Conservation (phyloP, 164 flowering plant species). For the Vitis rupestris region DNA sequence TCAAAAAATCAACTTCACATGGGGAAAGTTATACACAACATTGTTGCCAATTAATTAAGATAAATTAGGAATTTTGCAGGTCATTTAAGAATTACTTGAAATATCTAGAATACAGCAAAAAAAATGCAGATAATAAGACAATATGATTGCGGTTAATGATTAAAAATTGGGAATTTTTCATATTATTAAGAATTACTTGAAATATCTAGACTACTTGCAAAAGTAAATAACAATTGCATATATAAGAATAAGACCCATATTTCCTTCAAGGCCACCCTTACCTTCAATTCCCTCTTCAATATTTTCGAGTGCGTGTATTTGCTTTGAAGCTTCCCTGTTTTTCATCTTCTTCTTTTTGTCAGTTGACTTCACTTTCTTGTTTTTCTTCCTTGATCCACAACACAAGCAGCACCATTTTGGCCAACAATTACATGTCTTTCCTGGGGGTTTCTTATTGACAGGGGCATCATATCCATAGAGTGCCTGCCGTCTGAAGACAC, state of each 20-base stretch:
- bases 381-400: slow-evolving; percentile 51
- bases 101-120: too few relatives aligned
- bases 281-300: slow-evolving; percentile 71
- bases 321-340: slow-evolving; percentile 49
- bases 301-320: slow-evolving; percentile 64
- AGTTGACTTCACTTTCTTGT: slow-evolving; percentile 32
- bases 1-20: too few relatives aligned
- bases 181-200: too few relatives aligned
- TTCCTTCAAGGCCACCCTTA: slow-evolving; percentile 15
- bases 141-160: not conserved
- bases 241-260: not conserved
- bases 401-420: slow-evolving; percentile 79
- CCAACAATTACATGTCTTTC: slow-evolving; percentile 68
- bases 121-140: too few relatives aligned
- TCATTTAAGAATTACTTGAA: too few relatives aligned
- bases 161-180: too few relatives aligned
- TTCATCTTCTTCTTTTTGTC: slow-evolving; percentile 40
- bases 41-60: too few relatives aligned
- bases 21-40: too few relatives aligned
- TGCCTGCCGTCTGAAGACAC: slow-evolving; percentile 75
- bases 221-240: not conserved
- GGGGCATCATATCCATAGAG: slow-evolving; percentile 85
- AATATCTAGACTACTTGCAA: not conserved
- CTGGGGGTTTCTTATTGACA: slow-evolving; percentile 49
- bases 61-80: too few relatives aligned